Evolutionary conservation across 768 basidiomycete species (phyloP).

Genomic region (Megacollybia marginata): DNA sequence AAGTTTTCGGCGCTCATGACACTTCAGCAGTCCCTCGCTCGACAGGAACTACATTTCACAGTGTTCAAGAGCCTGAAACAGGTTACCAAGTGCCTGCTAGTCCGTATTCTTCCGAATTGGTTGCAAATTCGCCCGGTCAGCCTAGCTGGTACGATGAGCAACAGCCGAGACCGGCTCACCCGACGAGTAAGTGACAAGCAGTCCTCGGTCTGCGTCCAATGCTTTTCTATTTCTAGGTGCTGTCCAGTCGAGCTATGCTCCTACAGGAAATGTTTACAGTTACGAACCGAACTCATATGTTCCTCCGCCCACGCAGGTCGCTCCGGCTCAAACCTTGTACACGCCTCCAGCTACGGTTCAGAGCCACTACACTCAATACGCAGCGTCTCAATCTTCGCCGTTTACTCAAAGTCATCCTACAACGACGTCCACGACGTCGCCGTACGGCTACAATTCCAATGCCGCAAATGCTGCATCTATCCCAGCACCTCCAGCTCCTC

Average conservation of each 20-base stretch:
- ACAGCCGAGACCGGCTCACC: too few species aligned
- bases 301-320: conserved; percentile 8
- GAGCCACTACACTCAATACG: conserved; percentile 17
- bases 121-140: too few species aligned
- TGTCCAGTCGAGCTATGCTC: conserved; percentile 2
- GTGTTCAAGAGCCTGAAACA: too few species aligned
- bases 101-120: too few species aligned
- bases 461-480: conserved; percentile 17
- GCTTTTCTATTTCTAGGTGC: too few species aligned
- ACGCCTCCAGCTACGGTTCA: conserved; percentile 14
- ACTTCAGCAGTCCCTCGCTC: conserved; percentile 2
- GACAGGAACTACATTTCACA: too few species aligned
- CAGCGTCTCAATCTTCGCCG: background rate
- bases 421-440: too few species aligned
- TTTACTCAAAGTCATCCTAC: too few species aligned
- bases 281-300: conserved; percentile 7
- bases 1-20: conserved; percentile 9
- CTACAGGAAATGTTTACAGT: background rate
- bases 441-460: conserved; percentile 1
- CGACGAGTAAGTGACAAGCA: too few species aligned
- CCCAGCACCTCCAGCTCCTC: conserved; percentile 27
- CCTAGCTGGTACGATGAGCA: too few species aligned
- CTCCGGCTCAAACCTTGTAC: conserved; percentile 6
- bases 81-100: too few species aligned
- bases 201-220: too few species aligned